These are phyloP conservation scores for Carex littledalei DNA, from an alignment of 176 grass and related monocot genomes.

Conservation along the genomic window DNA sequence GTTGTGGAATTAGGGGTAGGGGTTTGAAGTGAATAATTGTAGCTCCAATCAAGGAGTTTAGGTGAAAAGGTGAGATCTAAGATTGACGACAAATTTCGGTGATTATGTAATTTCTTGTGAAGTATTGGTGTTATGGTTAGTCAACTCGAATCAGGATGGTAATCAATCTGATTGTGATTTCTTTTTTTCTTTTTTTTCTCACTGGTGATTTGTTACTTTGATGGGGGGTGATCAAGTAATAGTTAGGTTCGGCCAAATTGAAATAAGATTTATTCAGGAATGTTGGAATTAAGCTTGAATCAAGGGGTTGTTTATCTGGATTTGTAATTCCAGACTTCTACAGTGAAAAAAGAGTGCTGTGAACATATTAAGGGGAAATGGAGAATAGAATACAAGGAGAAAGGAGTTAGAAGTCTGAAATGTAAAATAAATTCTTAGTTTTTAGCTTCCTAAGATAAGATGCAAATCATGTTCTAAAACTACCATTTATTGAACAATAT, in stretches of 20 bases:
- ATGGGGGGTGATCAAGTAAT: neutral
- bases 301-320: neutral
- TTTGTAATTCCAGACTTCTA: neutral
- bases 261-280: neutral
- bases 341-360: neutral
- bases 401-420: neutral
- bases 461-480: neutral
- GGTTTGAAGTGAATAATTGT: neutral
- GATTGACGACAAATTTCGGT: neutral
- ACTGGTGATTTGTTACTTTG: neutral
- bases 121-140: neutral
- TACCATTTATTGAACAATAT: neutral
- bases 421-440: neutral
- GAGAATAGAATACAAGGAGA: neutral
- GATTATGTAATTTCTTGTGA: neutral
- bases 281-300: neutral
- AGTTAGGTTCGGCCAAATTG: neutral
- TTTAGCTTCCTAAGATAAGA: neutral
- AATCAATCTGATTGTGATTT: neutral
- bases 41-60: neutral
- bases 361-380: neutral
- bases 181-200: neutral
- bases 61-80: neutral
- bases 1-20: neutral
- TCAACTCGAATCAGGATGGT: neutral